Conservation (phyloP, 768 basidiomycete genomes). For the Multifurca ochricompacta region DNA sequence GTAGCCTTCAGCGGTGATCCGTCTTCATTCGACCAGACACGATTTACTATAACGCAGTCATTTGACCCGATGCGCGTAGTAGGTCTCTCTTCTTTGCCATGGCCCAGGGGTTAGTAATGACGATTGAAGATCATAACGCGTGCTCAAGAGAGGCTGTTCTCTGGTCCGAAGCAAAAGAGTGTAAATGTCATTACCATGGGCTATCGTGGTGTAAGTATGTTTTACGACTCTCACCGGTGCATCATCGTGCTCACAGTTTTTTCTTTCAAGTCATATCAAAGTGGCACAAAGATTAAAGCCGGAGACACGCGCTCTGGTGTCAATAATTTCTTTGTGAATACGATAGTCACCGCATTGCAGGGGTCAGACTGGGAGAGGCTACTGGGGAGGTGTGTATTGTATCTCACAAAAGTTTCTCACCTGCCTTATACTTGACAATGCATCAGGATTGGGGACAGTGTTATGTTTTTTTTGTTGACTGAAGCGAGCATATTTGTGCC, state of each 20-base stretch:
- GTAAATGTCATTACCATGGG: slow-evolving; percentile 60
- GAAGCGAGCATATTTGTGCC: slow-evolving; percentile 68
- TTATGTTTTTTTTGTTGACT: slow-evolving; percentile 71
- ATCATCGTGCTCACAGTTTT: not conserved
- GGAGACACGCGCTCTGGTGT: slow-evolving; percentile 38
- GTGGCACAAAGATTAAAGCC: slow-evolving; percentile 27
- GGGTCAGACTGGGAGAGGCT: slow-evolving; percentile 59
- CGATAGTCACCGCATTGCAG: slow-evolving; percentile 60
- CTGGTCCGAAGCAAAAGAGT: slow-evolving; percentile 28
- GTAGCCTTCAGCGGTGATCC: slow-evolving; percentile 2
- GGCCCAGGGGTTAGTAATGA: slow-evolving; percentile 22
- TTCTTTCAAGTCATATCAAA: slow-evolving; percentile 5
- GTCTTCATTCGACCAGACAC: not conserved
- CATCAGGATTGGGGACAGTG: slow-evolving; percentile 64
- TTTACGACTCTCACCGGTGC: not conserved
- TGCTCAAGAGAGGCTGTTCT: slow-evolving; percentile 50
- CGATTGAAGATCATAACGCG: slow-evolving; percentile 47
- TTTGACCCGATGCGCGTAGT: slow-evolving; percentile 12
- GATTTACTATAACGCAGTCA: slow-evolving; percentile 9
- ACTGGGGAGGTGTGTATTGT: slow-evolving; percentile 43
- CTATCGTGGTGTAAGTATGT: slow-evolving; percentile 45
- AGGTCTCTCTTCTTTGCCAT: not conserved
- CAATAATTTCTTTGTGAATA: slow-evolving; percentile 62
- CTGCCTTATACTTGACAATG: not conserved
- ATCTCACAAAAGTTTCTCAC: not conserved